Evolutionary conservation across 345 rosid species (phyloP), one percentile per base, ranked within the genome.

Genomic region (Kernera saxatilis): DNA sequence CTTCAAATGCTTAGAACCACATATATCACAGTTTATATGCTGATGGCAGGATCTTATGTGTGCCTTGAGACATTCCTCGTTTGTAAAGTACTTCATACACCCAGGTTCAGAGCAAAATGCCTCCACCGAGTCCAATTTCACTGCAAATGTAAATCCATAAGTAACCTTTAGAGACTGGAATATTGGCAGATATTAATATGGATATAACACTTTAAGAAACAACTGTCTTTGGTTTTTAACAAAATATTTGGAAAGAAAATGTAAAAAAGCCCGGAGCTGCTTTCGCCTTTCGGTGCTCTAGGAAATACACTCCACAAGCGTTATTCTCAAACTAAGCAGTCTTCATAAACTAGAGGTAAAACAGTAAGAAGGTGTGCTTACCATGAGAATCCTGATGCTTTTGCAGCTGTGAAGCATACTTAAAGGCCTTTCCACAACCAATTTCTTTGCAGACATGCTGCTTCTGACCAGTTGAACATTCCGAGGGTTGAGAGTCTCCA

Each of bases 371-470:
- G 48, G 37, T 25, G 50, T 5, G 7, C 76, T 45, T 71, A 75
- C 98, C 91, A 84, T 89, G 99, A 57, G 93, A 84, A 23, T 84
- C 88, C 54, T 82, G 78, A n/a, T 94, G 99, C 72, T 77, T 87
- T 72, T 43, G 74, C 41, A 94, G 69, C 78, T 78, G 80, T 6
- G 95, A 91, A 18, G 82, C 80, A 67, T 71, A 89, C 65, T 67
- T 81, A 66, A 94, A 94, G 36, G 72, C 82, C 78, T 94, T 94
- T 8, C 91, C 93, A 57, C 99, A 94, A 6, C 96, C 98, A 59
- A 35, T 46, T 77, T 91, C 96, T 18, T 61, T 79, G 78, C 99
- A 94, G 50, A 73, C 78, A 75, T 72, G 65, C 65, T 76, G 80
- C 77, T 82, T 82, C 37, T 29, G 73, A 40, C 67, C 70, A n/a